Evolutionary conservation across 2,329 filamentous ascomycete genomes (phyloP), one percentile per base, ranked within the genome.

Genomic region (Phoma sp.): DNA sequence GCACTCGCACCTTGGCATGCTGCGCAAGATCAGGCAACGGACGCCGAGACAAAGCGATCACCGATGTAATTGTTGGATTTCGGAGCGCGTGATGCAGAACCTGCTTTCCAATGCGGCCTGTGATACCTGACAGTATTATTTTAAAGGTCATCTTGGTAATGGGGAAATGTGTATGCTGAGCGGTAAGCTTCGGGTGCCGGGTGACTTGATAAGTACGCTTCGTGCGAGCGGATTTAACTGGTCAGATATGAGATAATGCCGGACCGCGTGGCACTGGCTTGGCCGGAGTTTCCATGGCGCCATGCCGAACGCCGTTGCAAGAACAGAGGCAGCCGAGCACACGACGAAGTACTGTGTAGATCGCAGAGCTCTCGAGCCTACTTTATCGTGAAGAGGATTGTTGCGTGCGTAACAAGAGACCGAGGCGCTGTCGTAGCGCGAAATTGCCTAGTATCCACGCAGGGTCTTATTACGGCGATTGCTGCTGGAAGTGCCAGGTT

Each of bases 161-260:
- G n/a, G 15, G 35, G 22, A 33, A 22, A 12, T 37, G 27, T 36
- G 37, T 37, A 13, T 19, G 22, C 31, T 17, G 24, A 17, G 37
- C n/a, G 19, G 37, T 54, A 46, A 45, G 44, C 43, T 40, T 39
- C 32, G 36, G 44, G 31, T 29, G 44, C 44, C 24, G 32, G 25
- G 43, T 43, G 43, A 48, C 44, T 55, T 59, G 32, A 40, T 51
- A 47, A 57, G 35, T 51, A 49, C 31, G 24, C 29, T 51, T 36
- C 53, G 56, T 51, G 43, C 59, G 57, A 46, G 36, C 62, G 62
- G 63, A 66, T 56, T 65, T 68, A 61, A 41, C 48, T 33, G 43
- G 17, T 17, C 17, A 17, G 17, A 35, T 44, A 39, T 57, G 48
- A 57, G 62, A 55, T 49, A 43, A 49, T 41, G 52, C 41, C 57